Conservation (phyloP, 1,139 yeast genomes). For the Geotrichum bryndzae region DNA sequence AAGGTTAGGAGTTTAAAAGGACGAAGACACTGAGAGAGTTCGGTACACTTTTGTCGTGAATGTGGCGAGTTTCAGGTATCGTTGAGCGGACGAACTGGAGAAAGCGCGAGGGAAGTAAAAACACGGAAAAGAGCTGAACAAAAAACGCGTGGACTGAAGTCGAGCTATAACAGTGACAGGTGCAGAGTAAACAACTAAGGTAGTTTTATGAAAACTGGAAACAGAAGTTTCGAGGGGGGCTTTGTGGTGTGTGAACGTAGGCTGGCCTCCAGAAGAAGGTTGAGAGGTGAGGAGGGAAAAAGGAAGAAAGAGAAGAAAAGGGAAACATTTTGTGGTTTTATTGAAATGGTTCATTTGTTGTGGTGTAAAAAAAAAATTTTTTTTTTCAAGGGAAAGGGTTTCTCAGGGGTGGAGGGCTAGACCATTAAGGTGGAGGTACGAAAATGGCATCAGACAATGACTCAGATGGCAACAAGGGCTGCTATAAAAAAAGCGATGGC, state of each 20-base stretch:
- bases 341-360: neutral
- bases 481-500: neutral
- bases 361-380: neutral
- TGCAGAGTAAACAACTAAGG: neutral
- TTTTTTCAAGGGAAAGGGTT: slow-evolving; percentile 2
- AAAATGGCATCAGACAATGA: neutral
- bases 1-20: neutral
- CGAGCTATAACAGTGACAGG: neutral
- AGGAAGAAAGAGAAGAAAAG: slow-evolving; percentile 1
- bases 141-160: neutral
- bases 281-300: slow-evolving; percentile 17
- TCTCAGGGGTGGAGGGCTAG: neutral
- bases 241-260: slow-evolving; percentile 1
- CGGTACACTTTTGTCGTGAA: neutral
- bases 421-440: neutral
- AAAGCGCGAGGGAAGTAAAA: neutral
- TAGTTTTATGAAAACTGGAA: neutral
- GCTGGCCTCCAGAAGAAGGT: slow-evolving; percentile 18
- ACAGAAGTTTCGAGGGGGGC: neutral
- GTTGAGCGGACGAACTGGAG: neutral
- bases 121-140: neutral
- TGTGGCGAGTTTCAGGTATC: neutral
- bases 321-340: neutral
- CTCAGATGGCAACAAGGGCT: neutral
- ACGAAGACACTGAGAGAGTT: neutral